Base-by-base conservation (phyloP, 2,329 filamentous ascomycete genomes). In the Pseudogymnoascus sp. region DNA sequence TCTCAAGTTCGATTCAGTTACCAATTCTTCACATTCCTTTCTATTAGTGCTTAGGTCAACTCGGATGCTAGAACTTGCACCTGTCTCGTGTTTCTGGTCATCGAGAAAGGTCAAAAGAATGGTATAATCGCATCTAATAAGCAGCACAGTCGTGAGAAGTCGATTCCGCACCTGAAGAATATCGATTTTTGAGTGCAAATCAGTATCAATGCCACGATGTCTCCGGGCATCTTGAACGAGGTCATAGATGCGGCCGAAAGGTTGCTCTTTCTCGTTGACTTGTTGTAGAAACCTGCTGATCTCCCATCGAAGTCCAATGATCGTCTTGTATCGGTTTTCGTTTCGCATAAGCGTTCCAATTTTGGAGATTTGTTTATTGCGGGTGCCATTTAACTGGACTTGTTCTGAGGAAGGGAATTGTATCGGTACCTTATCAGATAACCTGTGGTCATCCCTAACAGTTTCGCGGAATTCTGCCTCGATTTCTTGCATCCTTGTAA, bases 181-280 rank as follows among this genome's bases (percentile, higher is more conserved):
- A 35, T 65, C 68, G 11, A 68, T 65, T 31, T 72, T 69, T 26
- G 71, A 69, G 21, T 70, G 50, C 23, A 74, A 68, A 13, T 68
- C 63, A 1, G 64, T 65, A 19, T 66, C 60, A 28, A 70, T 67
- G 1, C 65, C 68, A 50, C 71, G 66, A 61, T 70, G 69, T 62
- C 70, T 69, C 11, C 69, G 72, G 21, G 71, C 70, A 63, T 73
- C 69, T 63, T 73, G 68, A 35, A 76, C 72, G 62, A 77, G 70
- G 63, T 71, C 68, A 40, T 71, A 71, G 13, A 78, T 73, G 35
- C 69, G 69, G 23, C 72, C 68, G 64, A 77, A 76, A 0, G 76
- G 76, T 64, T 78, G 75, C 68, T 78, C 76, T 59, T 71, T 70
- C 17, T 71, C 65, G 28, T 71, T 64, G 17, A 78, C 75, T n/a